A percentile compares a stretch with the other conserved stretches of the same genome.
These are phyloP conservation scores for Emergomyces pasteurianus DNA, from an alignment of 2,329 filamentous ascomycete genomes.

Conservation along the genomic window DNA sequence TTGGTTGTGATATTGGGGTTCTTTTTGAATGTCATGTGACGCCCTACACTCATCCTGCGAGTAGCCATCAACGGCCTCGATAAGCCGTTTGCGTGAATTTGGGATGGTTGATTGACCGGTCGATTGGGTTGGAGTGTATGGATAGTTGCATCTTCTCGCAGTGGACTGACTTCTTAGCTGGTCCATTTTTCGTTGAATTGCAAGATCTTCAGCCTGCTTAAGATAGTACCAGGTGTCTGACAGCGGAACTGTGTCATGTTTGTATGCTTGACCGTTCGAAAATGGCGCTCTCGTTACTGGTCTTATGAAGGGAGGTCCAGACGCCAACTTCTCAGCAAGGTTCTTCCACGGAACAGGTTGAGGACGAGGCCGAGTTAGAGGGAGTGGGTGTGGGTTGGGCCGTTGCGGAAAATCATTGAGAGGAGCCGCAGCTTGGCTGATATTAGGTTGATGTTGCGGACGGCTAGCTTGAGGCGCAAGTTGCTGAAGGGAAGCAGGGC, in stretches of 20 bases:
- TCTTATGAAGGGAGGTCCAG: neutral
- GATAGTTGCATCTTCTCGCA: neutral
- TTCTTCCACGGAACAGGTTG: neutral
- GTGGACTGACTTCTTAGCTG: neutral
- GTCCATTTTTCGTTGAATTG: neutral
- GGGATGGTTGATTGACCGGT: neutral
- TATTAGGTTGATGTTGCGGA: neutral
- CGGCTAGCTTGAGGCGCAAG: neutral
- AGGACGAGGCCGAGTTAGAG: neutral
- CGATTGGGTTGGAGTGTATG: neutral
- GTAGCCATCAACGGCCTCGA: neutral
- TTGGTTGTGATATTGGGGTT: neutral
- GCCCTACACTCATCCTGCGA: neutral
- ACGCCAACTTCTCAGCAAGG: neutral
- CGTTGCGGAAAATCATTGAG: neutral
- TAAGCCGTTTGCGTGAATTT: neutral
- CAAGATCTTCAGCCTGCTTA: neutral
- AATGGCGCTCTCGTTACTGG: neutral
- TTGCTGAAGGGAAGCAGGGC: neutral
- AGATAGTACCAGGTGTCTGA: neutral
- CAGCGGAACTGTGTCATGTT: neutral
- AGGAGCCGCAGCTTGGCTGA: neutral
- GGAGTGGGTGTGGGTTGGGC: neutral
- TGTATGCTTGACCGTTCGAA: neutral
- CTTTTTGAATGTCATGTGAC: neutral